Conservation (phyloP, 441 rosid genomes). For the Raphanus hybrid region DNA sequence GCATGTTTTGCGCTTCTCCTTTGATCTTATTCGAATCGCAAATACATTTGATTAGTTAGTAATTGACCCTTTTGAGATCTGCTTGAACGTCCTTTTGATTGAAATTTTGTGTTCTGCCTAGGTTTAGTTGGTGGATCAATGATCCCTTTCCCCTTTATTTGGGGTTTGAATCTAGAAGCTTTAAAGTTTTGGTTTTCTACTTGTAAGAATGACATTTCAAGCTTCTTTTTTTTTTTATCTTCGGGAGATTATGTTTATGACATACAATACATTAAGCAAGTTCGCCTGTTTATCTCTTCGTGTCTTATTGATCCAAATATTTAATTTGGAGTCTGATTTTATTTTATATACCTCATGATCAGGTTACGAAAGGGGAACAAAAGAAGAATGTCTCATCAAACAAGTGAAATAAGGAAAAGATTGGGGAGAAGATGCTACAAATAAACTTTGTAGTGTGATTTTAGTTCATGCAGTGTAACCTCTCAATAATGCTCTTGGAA, state of each 20-base stretch:
- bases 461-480: slow-evolving; percentile 29
- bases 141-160: slow-evolving; percentile 6
- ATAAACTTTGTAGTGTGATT: slow-evolving; percentile 23
- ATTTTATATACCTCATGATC: neutral
- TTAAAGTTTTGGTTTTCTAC: neutral
- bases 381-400: slow-evolving; percentile 42
- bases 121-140: neutral
- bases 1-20: slow-evolving; percentile 6
- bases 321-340: neutral
- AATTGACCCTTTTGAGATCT: neutral
- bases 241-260: slow-evolving; percentile 4
- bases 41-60: neutral
- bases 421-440: slow-evolving; percentile 22
- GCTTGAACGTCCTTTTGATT: neutral
- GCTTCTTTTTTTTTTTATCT: neutral
- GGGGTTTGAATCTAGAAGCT: neutral
- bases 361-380: slow-evolving; percentile 37
- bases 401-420: slow-evolving; percentile 24
- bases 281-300: neutral
- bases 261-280: neutral
- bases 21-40: slow-evolving; percentile 3
- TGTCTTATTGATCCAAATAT: slow-evolving; percentile 8
- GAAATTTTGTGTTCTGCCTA: neutral
- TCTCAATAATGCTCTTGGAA: slow-evolving; percentile 34
- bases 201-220: neutral